Percentiles rank a stretch among this genome's conserved stretches.
Evolutionary conservation across 2,329 filamentous ascomycete species (phyloP).

Genomic region (Hypoxylon sp.): DNA sequence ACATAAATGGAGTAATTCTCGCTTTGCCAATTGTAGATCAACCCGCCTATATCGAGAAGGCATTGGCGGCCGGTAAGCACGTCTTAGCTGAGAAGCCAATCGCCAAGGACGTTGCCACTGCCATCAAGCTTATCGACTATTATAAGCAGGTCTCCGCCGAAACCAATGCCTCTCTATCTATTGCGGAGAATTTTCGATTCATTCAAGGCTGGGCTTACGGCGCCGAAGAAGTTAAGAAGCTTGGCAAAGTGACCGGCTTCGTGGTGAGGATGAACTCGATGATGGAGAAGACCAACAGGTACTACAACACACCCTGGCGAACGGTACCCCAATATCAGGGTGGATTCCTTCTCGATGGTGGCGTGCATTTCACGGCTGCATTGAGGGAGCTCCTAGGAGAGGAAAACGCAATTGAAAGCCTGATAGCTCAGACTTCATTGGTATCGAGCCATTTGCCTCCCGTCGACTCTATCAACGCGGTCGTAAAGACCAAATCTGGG

Average conservation of each 20-base stretch:
- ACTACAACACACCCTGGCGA: constrained; percentile 70
- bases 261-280: constrained; percentile 54
- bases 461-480: constrained; percentile 74
- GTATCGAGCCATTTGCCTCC: constrained; percentile 70
- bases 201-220: constrained; percentile 66
- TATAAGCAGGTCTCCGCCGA: constrained; percentile 50
- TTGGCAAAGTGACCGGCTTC: constrained; percentile 69
- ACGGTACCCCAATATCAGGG: constrained; percentile 78
- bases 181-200: constrained; percentile 82
- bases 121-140: constrained; percentile 56
- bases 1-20: constrained; percentile 59
- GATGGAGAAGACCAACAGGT: constrained; percentile 58
- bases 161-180: constrained; percentile 62
- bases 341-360: constrained; percentile 81
- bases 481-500: constrained; percentile 66
- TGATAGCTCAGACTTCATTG: constrained; percentile 68
- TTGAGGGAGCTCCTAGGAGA: constrained; percentile 69
- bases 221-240: constrained; percentile 59
- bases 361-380: constrained; percentile 77
- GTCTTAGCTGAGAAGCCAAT: constrained; percentile 79
- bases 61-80: constrained; percentile 74
- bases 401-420: constrained; percentile 58
- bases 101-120: constrained; percentile 67
- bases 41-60: constrained; percentile 68
- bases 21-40: constrained; percentile 71